Conservation (phyloP, 139 green algal genomes). For the Volvox reticuliferus region DNA sequence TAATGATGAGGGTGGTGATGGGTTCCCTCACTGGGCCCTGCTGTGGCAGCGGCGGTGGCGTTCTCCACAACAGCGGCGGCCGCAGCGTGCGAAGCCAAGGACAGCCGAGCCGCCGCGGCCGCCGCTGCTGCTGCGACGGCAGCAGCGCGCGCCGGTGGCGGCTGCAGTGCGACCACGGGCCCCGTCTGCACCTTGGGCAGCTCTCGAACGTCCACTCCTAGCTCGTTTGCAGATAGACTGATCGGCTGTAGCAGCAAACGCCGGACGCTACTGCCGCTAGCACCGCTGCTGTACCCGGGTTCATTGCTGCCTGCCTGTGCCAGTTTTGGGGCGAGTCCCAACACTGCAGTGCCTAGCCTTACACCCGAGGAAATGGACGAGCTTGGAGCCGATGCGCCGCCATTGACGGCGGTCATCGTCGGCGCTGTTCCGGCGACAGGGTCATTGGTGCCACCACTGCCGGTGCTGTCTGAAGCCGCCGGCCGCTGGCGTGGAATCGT, state of each 20-base stretch:
- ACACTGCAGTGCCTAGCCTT: background rate
- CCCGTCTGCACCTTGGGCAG: conserved; percentile 12
- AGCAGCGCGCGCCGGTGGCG: background rate
- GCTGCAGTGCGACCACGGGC: background rate
- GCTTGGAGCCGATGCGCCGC: background rate
- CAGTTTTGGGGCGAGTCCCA: background rate
- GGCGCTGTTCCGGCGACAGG: background rate
- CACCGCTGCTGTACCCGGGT: background rate
- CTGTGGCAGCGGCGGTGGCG: background rate
- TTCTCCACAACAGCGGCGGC: background rate
- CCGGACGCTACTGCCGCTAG: background rate
- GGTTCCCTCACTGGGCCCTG: no score
- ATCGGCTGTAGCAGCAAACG: conserved; percentile 12
- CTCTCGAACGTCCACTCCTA: background rate
- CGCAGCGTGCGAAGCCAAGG: background rate
- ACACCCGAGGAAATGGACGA: conserved; percentile 8
- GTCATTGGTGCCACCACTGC: background rate
- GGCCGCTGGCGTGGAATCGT: background rate
- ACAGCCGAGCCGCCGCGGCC: background rate
- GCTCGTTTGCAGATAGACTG: background rate
- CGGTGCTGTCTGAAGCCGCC: background rate
- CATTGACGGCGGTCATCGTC: background rate
- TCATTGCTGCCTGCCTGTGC: background rate
- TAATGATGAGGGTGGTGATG: no score
- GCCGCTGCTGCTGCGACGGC: background rate